Base-by-base conservation (phyloP, 495 filamentous ascomycete species). In the Durotheca rogersii region DNA sequence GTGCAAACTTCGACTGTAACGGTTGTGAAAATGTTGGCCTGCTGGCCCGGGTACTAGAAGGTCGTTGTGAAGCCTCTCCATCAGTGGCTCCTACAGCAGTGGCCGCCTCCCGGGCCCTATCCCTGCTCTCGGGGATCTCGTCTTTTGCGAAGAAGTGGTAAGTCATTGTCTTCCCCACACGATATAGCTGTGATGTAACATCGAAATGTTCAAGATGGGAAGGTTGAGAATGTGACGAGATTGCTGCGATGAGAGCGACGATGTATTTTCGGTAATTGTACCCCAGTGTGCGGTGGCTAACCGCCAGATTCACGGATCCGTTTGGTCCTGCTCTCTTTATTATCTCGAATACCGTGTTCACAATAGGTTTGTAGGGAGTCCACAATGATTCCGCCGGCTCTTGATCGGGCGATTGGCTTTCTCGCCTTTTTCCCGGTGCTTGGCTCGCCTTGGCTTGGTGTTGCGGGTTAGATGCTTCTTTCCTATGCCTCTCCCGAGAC, bases 351-450 rank as follows among this genome's bases (percentile, higher is more conserved):
- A 71, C 58, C 4, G 63, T 69, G 31, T 72, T 69, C 1, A 65
- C 60, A 18, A 77, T 57, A 0, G 72, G 73, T 30, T 73, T 71
- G 41, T 77, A 67, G 2, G 71, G 67, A 29, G 55, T 62, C 74
- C 74, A 77, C 11, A 65, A 21, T 7, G 38, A 49, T 19, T 37
- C 15, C 15, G 15, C 32, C n/a, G 29, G 29, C 16, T 47, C 56
- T 15, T 53, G 37, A 15, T 31, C 18, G 5, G n/a, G 11, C 1
- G 11, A 10, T 12, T 53, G 37, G 6, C 10, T 21, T 34, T 53
- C 23, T 1, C 9, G 47, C 5, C 39, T 14, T 35, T 43, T 41
- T 1, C 27, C 30, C 7, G 47, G n/a, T 17, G 29, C 10, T 3
- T 32, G 42, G 16, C 49, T 56, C 27, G 17, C 10, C 15, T 53